These are phyloP conservation scores for Candida khao-thaluensis DNA, from an alignment of 805 yeast species.

Conservation along the genomic window DNA sequence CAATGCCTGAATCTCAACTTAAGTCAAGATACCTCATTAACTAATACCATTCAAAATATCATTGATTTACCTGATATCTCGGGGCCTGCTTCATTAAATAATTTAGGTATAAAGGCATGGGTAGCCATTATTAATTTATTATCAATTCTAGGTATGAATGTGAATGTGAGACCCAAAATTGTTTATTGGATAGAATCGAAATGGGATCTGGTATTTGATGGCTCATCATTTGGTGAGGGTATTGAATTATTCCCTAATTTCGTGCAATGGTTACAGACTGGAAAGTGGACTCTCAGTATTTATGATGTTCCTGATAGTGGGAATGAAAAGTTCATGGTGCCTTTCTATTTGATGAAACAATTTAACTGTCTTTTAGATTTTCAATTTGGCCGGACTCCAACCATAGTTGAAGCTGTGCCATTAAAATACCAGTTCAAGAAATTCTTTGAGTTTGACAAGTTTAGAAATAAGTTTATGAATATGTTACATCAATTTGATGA, in stretches of 20 bases:
- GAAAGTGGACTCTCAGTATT: neutral
- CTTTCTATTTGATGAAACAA: neutral
- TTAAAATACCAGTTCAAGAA: neutral
- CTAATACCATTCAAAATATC: slow-evolving; percentile 48
- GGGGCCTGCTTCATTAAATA: slow-evolving; percentile 54
- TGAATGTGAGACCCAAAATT: slow-evolving; percentile 28
- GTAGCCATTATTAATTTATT: slow-evolving; percentile 9
- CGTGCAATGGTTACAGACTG: slow-evolving; percentile 37
- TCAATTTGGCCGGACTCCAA: neutral
- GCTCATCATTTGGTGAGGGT: neutral
- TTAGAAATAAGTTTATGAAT: neutral
- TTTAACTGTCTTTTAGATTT: neutral
- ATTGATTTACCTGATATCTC: slow-evolving; percentile 55
- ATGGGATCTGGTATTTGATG: slow-evolving; percentile 32
- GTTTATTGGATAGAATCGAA: slow-evolving; percentile 52
- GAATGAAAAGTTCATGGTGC: neutral
- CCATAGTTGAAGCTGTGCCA: neutral
- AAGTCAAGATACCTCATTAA: slow-evolving; percentile 37
- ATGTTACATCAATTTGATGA: neutral
- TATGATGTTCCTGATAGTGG: neutral
- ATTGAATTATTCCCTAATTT: slow-evolving; percentile 28
- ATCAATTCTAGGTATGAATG: slow-evolving; percentile 24
- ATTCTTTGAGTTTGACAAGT: slow-evolving; percentile 3
- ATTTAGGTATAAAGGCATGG: slow-evolving; percentile 58
- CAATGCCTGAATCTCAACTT: neutral